Conservation (phyloP, 805 yeast species). For the Candida yuanshanica region DNA sequence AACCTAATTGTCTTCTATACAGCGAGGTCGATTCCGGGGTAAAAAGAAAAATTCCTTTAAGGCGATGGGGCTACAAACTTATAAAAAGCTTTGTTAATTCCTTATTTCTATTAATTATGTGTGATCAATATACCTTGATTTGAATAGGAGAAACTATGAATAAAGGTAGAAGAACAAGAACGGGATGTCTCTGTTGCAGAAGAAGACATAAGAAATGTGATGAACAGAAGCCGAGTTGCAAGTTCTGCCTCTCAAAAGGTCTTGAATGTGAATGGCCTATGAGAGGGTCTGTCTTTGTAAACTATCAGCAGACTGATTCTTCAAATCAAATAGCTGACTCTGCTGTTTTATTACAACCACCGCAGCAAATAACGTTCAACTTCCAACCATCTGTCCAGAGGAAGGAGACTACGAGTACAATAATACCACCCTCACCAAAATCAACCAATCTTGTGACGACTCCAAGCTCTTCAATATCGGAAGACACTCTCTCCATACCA, state of each 20-base stretch:
- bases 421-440: not conserved
- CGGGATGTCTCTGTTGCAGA: conserved; percentile 56
- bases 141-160: not conserved
- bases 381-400: not conserved
- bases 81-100: too few relatives aligned
- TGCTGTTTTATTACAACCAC: too few relatives aligned
- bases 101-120: too few relatives aligned
- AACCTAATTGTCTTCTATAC: too few relatives aligned
- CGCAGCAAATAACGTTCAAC: too few relatives aligned
- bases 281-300: conserved; percentile 15
- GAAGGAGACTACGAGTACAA: not conserved
- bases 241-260: conserved; percentile 36
- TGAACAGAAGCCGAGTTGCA: conserved; percentile 37
- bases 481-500: not conserved
- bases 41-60: not conserved
- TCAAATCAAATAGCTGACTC: not conserved
- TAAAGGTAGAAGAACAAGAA: conserved; percentile 32
- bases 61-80: not conserved
- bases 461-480: not conserved
- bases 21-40: not conserved
- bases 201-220: conserved; percentile 61
- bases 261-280: conserved; percentile 21
- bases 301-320: conserved; percentile 1
- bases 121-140: not conserved
- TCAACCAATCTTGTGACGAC: not conserved